Evolutionary conservation across 1,284 basidiomycete species (phyloP).

Genomic region (Heterobasidion irregulare): DNA sequence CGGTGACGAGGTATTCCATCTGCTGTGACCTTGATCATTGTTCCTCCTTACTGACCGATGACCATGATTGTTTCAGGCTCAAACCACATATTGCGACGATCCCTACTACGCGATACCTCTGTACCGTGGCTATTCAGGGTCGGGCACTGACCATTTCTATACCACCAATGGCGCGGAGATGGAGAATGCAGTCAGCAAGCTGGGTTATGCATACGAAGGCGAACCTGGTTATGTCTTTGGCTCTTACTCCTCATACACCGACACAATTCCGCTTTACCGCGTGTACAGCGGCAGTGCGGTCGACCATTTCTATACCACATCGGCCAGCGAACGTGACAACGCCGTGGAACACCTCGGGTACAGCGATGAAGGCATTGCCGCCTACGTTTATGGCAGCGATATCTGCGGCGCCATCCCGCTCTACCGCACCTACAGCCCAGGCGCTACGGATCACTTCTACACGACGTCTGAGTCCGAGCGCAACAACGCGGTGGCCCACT

Average conservation of each 20-base stretch:
- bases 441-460: conserved; percentile 9
- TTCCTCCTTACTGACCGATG: too few species aligned
- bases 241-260: neutral
- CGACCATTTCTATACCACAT: conserved; percentile 15
- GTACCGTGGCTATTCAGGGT: neutral
- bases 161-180: conserved; percentile 8
- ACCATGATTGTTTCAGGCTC: neutral
- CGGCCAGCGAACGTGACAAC: conserved; percentile 4
- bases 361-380: conserved; percentile 7
- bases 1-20: too few species aligned
- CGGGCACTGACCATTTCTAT: conserved; percentile 8
- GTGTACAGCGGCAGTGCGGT: conserved; percentile 2
- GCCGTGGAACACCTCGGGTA: conserved; percentile 7
- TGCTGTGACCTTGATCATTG: too few species aligned
- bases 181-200: neutral
- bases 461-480: conserved; percentile 1
- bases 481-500: neutral
- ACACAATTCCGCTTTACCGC: conserved; percentile 7
- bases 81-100: neutral
- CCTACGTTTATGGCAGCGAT: conserved; percentile 1
- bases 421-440: conserved; percentile 4
- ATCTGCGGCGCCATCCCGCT: conserved; percentile 5
- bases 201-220: conserved; percentile 7
- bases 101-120: neutral
- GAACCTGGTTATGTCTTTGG: conserved; percentile 6